These are phyloP conservation scores for Cyberlindnera veronae DNA, from an alignment of 805 yeast species.

Conservation along the genomic window DNA sequence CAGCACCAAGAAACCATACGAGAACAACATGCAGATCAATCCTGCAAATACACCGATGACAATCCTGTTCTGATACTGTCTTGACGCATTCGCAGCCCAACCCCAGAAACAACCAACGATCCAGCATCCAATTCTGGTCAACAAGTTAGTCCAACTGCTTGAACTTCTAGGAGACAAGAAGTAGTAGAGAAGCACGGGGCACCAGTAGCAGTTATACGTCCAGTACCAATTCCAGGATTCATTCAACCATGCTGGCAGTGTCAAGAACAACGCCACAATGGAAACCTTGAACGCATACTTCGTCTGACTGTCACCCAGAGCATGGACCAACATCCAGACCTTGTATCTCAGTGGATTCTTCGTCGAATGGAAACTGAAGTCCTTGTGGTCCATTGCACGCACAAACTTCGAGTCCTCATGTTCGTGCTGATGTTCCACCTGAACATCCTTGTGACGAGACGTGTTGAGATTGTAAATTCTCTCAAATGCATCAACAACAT, in stretches of 20 bases:
- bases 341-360: conserved; percentile 33
- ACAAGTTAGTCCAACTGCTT: conserved; percentile 33
- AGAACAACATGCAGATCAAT: conserved; percentile 31
- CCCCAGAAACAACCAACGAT: conserved; percentile 45
- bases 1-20: conserved; percentile 34
- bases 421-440: conserved; percentile 1
- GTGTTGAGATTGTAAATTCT: conserved; percentile 42
- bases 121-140: conserved; percentile 33
- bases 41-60: conserved; percentile 40
- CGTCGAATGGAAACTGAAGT: conserved; percentile 39
- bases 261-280: conserved; percentile 34
- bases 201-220: conserved; percentile 42
- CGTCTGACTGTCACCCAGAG: conserved; percentile 36
- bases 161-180: conserved; percentile 40
- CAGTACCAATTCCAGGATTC: conserved; percentile 41
- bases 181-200: conserved; percentile 34
- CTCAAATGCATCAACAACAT: conserved; percentile 45
- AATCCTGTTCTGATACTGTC: conserved; percentile 34
- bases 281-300: conserved; percentile 42
- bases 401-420: conserved; percentile 16
- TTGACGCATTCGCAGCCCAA: conserved; percentile 41
- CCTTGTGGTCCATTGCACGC: conserved; percentile 40
- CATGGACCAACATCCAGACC: conserved; percentile 35
- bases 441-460: conserved; percentile 30
- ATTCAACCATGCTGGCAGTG: conserved; percentile 43